These are phyloP conservation scores for Samsoniella hepiali DNA, from an alignment of 2,329 filamentous ascomycete species.

Conservation along the genomic window DNA sequence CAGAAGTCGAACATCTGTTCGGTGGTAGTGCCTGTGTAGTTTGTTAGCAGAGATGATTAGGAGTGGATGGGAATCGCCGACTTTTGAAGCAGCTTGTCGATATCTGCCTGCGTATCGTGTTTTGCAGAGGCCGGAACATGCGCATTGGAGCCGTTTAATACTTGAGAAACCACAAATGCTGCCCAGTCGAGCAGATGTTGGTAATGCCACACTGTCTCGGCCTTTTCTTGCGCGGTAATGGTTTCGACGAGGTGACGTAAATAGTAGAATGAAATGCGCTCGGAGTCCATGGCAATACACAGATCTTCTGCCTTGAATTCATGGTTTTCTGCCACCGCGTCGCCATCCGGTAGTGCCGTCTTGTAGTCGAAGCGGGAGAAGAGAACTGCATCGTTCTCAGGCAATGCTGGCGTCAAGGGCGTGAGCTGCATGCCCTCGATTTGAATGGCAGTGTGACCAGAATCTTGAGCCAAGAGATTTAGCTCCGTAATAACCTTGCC, in stretches of 20 bases:
- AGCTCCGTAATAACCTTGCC: not conserved
- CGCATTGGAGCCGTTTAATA: not conserved
- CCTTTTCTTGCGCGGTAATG: not conserved
- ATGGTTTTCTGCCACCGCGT: no score
- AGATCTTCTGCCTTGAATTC: no score
- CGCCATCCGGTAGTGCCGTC: not conserved
- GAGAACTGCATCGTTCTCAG: not conserved
- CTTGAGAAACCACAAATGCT: not conserved
- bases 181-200: not conserved
- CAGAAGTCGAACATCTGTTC: not conserved
- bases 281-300: no score
- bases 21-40: no score
- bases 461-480: not conserved
- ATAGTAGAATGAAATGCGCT: not conserved
- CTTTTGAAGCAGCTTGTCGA: no score
- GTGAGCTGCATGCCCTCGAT: not conserved
- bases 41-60: no score
- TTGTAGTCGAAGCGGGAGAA: constrained; percentile 1
- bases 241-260: not conserved
- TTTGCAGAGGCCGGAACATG: not conserved
- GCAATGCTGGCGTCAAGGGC: not conserved
- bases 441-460: not conserved
- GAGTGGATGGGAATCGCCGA: no score
- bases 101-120: no score
- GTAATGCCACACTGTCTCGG: not conserved